Conservation (phyloP, 768 basidiomycete species). For the Boletus rubescentipes region DNA sequence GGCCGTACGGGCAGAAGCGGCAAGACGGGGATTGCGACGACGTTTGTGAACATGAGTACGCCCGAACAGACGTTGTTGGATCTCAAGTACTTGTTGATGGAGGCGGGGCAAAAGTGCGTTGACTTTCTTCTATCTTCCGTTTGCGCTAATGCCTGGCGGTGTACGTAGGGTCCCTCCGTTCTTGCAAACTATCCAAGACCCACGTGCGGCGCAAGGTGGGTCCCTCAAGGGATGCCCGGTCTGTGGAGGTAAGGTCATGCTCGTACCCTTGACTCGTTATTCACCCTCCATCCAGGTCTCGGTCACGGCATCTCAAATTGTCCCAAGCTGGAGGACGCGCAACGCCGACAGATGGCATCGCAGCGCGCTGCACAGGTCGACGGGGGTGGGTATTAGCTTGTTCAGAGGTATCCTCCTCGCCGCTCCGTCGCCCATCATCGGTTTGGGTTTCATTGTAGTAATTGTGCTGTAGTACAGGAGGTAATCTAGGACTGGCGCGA, state of each 20-base stretch:
- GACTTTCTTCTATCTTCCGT: not conserved
- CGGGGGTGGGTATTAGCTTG: conserved; percentile 40
- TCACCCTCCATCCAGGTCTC: conserved; percentile 52
- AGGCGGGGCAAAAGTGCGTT: conserved; percentile 95
- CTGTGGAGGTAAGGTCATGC: conserved; percentile 71
- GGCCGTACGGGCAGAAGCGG: conserved; percentile 97
- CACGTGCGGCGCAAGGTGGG: conserved; percentile 75
- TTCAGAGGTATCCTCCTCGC: not conserved
- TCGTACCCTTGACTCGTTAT: not conserved
- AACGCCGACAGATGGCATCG: conserved; percentile 86
- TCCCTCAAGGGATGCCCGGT: conserved; percentile 88
- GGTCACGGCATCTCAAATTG: conserved; percentile 95
- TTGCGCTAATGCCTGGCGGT: not conserved
- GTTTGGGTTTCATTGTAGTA: not conserved
- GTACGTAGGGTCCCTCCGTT: conserved; percentile 84
- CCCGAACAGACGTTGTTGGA: conserved; percentile 95
- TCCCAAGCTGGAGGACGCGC: conserved; percentile 93
- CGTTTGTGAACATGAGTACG: conserved; percentile 98
- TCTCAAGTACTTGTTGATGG: conserved; percentile 94
- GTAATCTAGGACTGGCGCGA: not conserved
- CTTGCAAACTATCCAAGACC: conserved; percentile 86
- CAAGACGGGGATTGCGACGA: conserved; percentile 98
- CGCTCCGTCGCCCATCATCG: not conserved
- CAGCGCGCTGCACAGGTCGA: conserved; percentile 71
- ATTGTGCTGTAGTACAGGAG: conserved; percentile 10